Percentiles rank a stretch among this genome's conserved stretches.
These are phyloP conservation scores for Fusarium sp. DNA, from an alignment of 2,329 filamentous ascomycete species.

Conservation along the genomic window DNA sequence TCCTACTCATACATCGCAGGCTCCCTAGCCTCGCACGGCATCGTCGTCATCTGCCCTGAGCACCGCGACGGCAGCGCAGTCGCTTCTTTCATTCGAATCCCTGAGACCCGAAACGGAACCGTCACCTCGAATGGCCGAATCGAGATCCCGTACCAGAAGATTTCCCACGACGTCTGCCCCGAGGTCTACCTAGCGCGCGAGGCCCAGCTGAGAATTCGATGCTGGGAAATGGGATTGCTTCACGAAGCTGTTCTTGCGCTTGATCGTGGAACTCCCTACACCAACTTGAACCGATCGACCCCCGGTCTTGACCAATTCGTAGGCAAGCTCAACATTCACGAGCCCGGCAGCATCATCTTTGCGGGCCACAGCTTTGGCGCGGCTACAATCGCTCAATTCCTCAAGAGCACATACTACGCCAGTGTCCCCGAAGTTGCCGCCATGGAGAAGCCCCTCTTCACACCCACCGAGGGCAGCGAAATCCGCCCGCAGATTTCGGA, in stretches of 20 bases:
- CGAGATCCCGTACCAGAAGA: slow-evolving; percentile 61
- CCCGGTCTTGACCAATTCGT: slow-evolving; percentile 69
- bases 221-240: slow-evolving; percentile 82
- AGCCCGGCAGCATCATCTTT: slow-evolving; percentile 79
- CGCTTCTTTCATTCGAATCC: slow-evolving; percentile 76
- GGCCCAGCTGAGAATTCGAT: slow-evolving; percentile 77
- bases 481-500: slow-evolving; percentile 76
- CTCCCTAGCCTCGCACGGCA: slow-evolving; percentile 82
- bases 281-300: slow-evolving; percentile 66
- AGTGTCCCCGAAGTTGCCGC: slow-evolving; percentile 57
- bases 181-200: slow-evolving; percentile 77
- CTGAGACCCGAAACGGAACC: slow-evolving; percentile 57
- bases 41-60: slow-evolving; percentile 84
- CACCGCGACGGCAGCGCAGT: slow-evolving; percentile 86
- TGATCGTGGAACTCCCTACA: slow-evolving; percentile 64
- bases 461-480: slow-evolving; percentile 64
- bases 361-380: slow-evolving; percentile 87
- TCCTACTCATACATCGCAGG: slow-evolving; percentile 87
- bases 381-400: slow-evolving; percentile 78
- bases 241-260: slow-evolving; percentile 76
- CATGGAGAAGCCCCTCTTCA: slow-evolving; percentile 70
- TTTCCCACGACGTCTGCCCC: slow-evolving; percentile 72
- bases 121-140: slow-evolving; percentile 44
- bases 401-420: slow-evolving; percentile 83
- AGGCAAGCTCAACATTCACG: slow-evolving; percentile 73